Base-by-base conservation (phyloP, 371 early-diverging fungal species). In the Coelomomyces lativittatus region DNA sequence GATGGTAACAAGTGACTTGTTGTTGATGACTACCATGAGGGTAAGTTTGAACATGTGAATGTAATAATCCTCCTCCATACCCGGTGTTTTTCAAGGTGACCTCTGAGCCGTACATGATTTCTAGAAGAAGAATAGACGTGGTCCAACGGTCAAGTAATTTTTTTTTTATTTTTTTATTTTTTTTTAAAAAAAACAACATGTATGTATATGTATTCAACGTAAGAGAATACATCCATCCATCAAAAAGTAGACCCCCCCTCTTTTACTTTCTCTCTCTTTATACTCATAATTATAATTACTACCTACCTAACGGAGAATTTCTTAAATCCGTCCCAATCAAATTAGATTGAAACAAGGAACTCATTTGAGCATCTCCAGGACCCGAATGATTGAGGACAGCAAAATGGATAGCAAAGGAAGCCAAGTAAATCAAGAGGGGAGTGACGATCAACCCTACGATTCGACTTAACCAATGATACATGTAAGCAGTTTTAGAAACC, bases 1-100 rank as follows among this genome's bases (percentile, higher is more conserved):
- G 91, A 44, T 83, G 83, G 60, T 99, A 99, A 44, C 85, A 83
- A 0, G 99, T 98, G n/a, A 98, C 81, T 62, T 98, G 97, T 55
- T 98, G 95, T 57, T 89, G 92, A 43, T 82, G 78, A 3, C 89
- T 88, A 19, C 88, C 92, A 32, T 78, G 76, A 6, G 98, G 98
- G 55, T 83, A 99, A 11, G 65, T 72, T 60, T 95, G 88, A 15
- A 81, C 59, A 60, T 99, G 99, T 7, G 98, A 98, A 63, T 99
- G 99, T 35, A 99, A 78, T 45, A 93, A 59, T 8, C 97, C 98
- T 29, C 88, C 91, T n/a, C 91, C 91, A 50, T 78, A 79, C 9
- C 77, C 81, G 39, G 72, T 70, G 47, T 84, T 86, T 58, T 92
- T 93, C 26, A 99, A 43, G 1, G 93, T 82, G 15, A 99, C 69